Base-by-base conservation (phyloP, 768 basidiomycete genomes). In the Agrocybe chaxingu region DNA sequence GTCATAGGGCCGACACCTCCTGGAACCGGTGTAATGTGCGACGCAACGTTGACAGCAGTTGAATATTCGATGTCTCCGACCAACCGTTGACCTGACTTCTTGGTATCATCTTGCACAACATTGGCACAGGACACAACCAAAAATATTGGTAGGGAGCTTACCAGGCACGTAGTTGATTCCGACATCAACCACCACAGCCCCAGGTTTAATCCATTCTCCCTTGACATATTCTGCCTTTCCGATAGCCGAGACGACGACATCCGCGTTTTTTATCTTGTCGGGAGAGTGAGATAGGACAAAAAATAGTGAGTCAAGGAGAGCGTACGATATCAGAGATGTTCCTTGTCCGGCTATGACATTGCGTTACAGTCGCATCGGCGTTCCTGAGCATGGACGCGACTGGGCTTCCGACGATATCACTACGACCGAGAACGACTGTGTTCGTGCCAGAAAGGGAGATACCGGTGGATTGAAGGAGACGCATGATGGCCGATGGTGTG, bases 1-100 rank as follows among this genome's bases (percentile, higher is more conserved):
- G 97, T 99, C 95, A 98, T 97, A n/a, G 97, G 97, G 9, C 97
- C 97, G 46, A 99, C 97, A 50, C 97, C 97, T 67, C 97, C 97
- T 0, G 97, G 97, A 19, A 99, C 97, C 16, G 97, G 97, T 0
- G 97, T 99, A 61, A 99, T 97, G 69, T 87, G 73, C 1, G 91
- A 89, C 1, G 97, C 96, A 51, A 87, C 82, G 40, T 73, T 62
- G 19, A 80, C 70, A n/a, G 92, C 95, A 5, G 87, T 76, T 7
- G 76, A 75, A 62, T 82, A 98, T 54, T 97, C 85, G 44, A 98
- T 95, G 68, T 99, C 97, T 35, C 97, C 97, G 50, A 98, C 94
- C 7, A 99, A 80, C 51, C 96, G 88, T 62, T 94, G 88, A 35
- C 97, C 97, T 10, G 91, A 88, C 71, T 98, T 98, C 71, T 94